These are phyloP conservation scores for Anastatica hierochuntica DNA, from an alignment of 345 rosid genomes.

Conservation along the genomic window DNA sequence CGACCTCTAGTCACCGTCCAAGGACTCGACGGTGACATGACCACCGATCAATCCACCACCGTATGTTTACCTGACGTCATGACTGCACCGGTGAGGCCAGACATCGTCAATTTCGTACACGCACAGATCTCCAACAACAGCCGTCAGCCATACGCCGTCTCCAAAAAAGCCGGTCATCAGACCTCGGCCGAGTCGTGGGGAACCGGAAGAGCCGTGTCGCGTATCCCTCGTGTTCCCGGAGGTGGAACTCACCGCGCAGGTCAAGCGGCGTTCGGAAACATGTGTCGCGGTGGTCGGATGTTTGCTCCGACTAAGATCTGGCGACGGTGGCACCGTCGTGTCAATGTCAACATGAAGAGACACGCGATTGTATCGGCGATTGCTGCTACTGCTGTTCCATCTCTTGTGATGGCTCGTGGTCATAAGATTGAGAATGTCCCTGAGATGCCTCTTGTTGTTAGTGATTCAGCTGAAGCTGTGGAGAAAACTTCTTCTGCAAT, in stretches of 20 bases:
- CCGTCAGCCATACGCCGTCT: slow-evolving; percentile 92
- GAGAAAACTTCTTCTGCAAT: slow-evolving; percentile 83
- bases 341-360: slow-evolving; percentile 82
- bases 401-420: slow-evolving; percentile 90
- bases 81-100: slow-evolving; percentile 72
- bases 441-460: slow-evolving; percentile 71
- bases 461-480: slow-evolving; percentile 57
- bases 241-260: slow-evolving; percentile 99
- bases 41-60: slow-evolving; percentile 49
- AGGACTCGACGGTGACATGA: slow-evolving; percentile 65
- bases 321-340: slow-evolving; percentile 91
- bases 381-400: slow-evolving; percentile 69
- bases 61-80: slow-evolving; percentile 58
- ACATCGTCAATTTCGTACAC: slow-evolving; percentile 64
- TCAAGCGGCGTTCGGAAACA: slow-evolving; percentile 97
- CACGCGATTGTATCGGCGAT: slow-evolving; percentile 81
- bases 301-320: slow-evolving; percentile 98
- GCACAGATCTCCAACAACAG: slow-evolving; percentile 62
- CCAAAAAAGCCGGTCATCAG: slow-evolving; percentile 70
- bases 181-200: too few species aligned
- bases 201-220: slow-evolving; percentile 89
- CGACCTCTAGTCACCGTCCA: slow-evolving; percentile 70
- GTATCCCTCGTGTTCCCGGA: slow-evolving; percentile 96
- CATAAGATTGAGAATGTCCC: slow-evolving; percentile 75
- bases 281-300: too few species aligned